A percentile compares a stretch with the other conserved stretches of the same genome.
phyloP scores from a whole-genome alignment of 495 filamentous ascomycete species.

The Neurospora pannonica region DNA sequence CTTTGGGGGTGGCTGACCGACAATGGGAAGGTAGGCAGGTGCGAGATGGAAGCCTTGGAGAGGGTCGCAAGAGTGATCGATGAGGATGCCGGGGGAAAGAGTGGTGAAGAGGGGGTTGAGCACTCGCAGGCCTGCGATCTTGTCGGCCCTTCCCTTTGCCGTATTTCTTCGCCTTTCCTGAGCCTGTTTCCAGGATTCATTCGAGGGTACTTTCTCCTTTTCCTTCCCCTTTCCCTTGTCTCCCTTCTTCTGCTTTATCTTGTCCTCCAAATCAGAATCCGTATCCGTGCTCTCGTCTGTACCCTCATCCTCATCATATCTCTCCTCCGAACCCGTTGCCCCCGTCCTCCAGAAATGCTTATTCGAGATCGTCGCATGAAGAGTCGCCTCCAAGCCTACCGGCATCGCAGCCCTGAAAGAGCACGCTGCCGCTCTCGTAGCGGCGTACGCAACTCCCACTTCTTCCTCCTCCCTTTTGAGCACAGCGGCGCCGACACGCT shows the following conservation, averaged over 20 bases:
- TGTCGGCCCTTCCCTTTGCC: background rate
- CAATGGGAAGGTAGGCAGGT: slow-evolving; percentile 9
- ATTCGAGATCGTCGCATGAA: background rate
- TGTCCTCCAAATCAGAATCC: background rate
- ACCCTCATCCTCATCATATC: background rate
- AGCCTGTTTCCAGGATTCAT: background rate
- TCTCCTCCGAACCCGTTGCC: background rate
- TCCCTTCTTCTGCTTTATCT: background rate
- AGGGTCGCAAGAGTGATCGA: slow-evolving; percentile 18
- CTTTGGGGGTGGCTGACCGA: background rate
- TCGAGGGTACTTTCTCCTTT: background rate
- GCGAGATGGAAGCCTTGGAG: slow-evolving; percentile 21
- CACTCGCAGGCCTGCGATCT: background rate
- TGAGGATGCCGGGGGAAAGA: background rate
- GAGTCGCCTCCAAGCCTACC: background rate
- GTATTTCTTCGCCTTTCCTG: background rate
- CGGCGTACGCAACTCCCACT: background rate
- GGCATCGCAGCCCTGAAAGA: background rate
- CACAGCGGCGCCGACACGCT: background rate
- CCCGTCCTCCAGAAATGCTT: background rate
- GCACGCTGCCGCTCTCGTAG: background rate
- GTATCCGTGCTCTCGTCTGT: background rate
- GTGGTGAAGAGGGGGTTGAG: slow-evolving; percentile 15
- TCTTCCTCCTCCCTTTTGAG: background rate
- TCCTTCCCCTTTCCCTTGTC: background rate